Base-by-base conservation (phyloP, 2,329 filamentous ascomycete species). In the Nothophoma quercina region DNA sequence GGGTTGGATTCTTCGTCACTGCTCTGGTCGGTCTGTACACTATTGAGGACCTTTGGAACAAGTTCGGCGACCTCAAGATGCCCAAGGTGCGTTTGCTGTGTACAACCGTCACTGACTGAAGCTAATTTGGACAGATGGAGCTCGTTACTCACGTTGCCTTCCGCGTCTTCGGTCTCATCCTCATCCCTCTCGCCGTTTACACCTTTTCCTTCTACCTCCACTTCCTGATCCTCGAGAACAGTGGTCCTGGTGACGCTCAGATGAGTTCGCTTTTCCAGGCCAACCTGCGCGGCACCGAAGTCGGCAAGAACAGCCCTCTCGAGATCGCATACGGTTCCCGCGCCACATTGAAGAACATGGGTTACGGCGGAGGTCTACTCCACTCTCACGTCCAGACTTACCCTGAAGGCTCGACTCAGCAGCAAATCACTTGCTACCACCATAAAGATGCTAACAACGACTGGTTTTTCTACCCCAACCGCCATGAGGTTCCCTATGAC, bases 361-460 rank as follows among this genome's bases (percentile, higher is more conserved):
- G 95, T 25, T 99, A 99, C 68, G 95, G 95, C 55, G 95, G 95
- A 71, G 95, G 95, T 73, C 86, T 99, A 28, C 87, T 98, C 36
- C 93, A 98, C 78, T 97, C 93, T 33, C 95, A 98, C 81, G 85
- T 97, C 57, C 93, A 98, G 78, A 97, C 92, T 7, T 98, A 91
- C 73, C 93, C 93, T 0, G 93, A 97, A 71, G 95, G 93, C 25
- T 98, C 95, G 29, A 80, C 79, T 44, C 95, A 99, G 78, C 96
- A 99, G 77, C 95, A 99, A 75, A 88, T 99, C 57, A 99, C 95
- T 58, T 99, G 96, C 82, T 99, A 99, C 78, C 95, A 99, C 78
- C 95, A 99, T 83, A 99, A 99, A 76, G 95, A 99, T 81, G 84
- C 93, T 74, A 99, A 99, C 85, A 99, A 99, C 75, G 95, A 99